Evolutionary conservation across 1,284 basidiomycete genomes (phyloP), one percentile per base, ranked within the genome.

Genomic region (Leccinum fallax): DNA sequence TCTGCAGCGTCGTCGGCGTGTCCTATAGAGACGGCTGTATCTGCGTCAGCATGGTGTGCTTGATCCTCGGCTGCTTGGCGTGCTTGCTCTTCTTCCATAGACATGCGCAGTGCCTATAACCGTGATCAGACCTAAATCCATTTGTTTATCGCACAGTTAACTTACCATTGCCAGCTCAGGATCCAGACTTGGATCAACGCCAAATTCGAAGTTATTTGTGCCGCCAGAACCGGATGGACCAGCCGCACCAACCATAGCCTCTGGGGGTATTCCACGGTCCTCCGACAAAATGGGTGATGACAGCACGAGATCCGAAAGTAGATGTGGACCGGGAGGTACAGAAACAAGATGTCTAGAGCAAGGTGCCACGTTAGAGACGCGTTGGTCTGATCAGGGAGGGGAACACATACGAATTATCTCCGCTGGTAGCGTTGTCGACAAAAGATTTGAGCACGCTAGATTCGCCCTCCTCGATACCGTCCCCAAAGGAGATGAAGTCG

Each of bases 161-260:
- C 79, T 62, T 63, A 95, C 95, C 95, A 98, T 96, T 3, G 97
- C 97, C 59, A 99, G 82, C 74, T 99, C 97, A 1, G 97, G 97
- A 76, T 98, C 97, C 68, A 97, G 83, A 71, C 87, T 94, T 2
- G 97, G 95, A 76, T 99, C 97, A 16, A 99, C 89, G 53, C 93
- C 95, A 69, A 95, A 95, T 69, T 95, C 94, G 70, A 91, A 95
- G 65, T 85, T 84, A 61, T 83, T 86, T 54, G 76, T 77, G 16
- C 76, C 80, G 26, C 78, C 82, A 3, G 81, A 77, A 36, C 78
- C 81, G 5, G 81, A 81, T 28, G 80, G 80, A 15, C 79, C 82
- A 0, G 77, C 79, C n/a, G 72, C 80, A 21, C 78, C 80, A 28
- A 76, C 79, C 67, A 84, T 83, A 6, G 85, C 80, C 60, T 86